These are phyloP conservation scores for Suillus weaverae DNA, from an alignment of 768 basidiomycete genomes.

Conservation along the genomic window DNA sequence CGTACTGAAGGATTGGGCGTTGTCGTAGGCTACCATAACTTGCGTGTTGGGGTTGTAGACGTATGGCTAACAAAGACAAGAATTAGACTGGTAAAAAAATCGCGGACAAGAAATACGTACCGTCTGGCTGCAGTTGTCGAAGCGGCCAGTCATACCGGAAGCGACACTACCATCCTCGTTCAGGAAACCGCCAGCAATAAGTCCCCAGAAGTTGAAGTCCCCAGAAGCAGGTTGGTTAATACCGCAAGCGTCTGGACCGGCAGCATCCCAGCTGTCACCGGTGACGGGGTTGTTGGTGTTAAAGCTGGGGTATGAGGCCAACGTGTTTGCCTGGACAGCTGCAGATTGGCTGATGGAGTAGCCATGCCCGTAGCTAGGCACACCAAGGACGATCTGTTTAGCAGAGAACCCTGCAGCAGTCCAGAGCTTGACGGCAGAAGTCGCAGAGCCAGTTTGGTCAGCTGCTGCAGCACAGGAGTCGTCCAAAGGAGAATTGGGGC, in stretches of 20 bases:
- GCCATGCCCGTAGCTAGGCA: constrained; percentile 83
- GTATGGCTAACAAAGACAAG: constrained; percentile 49
- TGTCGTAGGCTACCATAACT: constrained; percentile 66
- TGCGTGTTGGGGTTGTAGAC: constrained; percentile 57
- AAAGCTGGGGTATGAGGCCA: constrained; percentile 56
- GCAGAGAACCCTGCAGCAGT: constrained; percentile 73
- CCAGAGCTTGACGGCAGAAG: constrained; percentile 75
- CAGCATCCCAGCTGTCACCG: constrained; percentile 60
- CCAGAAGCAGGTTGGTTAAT: constrained; percentile 50
- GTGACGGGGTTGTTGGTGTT: constrained; percentile 40
- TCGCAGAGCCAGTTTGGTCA: constrained; percentile 72
- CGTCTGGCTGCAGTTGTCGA: constrained; percentile 72
- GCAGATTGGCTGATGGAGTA: constrained; percentile 40
- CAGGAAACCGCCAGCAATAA: constrained; percentile 58
- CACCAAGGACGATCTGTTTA: constrained; percentile 74
- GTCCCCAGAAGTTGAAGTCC: constrained; percentile 61
- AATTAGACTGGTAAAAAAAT: constrained; percentile 5
- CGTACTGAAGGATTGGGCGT: constrained; percentile 56
- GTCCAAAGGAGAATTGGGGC: constrained; percentile 82
- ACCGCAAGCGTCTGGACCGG: constrained; percentile 62
- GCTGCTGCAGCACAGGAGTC: constrained; percentile 66
- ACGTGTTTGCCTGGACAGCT: constrained; percentile 23
- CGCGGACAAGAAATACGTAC: constrained; percentile 38
- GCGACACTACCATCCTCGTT: constrained; percentile 47
- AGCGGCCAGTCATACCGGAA: constrained; percentile 50